phyloP scores from a whole-genome alignment of 139 green algal genomes.

The Closterium sp. region DNA sequence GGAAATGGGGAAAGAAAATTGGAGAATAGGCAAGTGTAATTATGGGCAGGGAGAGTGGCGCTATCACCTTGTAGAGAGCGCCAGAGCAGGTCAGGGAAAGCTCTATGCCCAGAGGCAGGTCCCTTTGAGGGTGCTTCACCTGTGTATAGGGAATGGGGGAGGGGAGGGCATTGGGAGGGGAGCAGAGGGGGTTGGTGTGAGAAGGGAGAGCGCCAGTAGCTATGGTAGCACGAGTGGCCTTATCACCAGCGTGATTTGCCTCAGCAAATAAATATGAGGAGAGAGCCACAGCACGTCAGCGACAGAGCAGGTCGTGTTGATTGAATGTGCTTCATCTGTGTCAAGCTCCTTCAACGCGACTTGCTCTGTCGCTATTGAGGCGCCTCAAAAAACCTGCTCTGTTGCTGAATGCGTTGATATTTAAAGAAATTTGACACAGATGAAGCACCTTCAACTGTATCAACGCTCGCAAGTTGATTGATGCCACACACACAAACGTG shows the following conservation, averaged over 20 bases:
- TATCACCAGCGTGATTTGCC: slow-evolving; percentile 18
- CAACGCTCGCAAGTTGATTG: too few relatives aligned
- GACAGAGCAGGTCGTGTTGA: neutral
- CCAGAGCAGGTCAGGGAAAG: neutral
- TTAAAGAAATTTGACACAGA: too few relatives aligned
- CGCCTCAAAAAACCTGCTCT: too few relatives aligned
- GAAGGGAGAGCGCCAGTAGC: slow-evolving; percentile 14
- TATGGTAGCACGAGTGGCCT: neutral
- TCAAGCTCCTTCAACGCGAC: too few relatives aligned
- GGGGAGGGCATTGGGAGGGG: too few relatives aligned
- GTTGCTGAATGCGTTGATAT: too few relatives aligned
- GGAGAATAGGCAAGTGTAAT: neutral
- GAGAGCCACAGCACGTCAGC: slow-evolving; percentile 4
- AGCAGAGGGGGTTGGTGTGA: too few relatives aligned
- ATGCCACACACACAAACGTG: too few relatives aligned
- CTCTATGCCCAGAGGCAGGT: neutral
- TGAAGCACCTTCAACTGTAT: too few relatives aligned
- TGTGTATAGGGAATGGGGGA: neutral
- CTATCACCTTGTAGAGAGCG: neutral
- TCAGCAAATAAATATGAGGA: too few relatives aligned
- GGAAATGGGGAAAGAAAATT: neutral
- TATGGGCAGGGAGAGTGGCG: neutral
- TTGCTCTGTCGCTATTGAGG: too few relatives aligned
- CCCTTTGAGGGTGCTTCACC: neutral
- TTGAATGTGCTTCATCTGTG: neutral